These are phyloP conservation scores for Dalbergia oliveri DNA, from an alignment of 306 rosid genomes.

Conservation along the genomic window DNA sequence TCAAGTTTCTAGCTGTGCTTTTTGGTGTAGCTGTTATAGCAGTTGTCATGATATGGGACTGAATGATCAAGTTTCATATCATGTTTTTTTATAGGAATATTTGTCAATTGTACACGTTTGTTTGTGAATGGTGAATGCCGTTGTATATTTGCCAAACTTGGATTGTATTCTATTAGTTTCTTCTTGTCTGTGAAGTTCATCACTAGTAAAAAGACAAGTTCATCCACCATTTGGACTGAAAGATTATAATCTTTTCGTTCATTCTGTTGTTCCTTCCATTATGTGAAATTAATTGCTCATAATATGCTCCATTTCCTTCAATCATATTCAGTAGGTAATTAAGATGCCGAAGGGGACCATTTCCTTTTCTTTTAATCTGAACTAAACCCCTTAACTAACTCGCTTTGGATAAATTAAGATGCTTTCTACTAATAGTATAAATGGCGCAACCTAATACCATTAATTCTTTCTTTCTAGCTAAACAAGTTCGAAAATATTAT, in stretches of 20 bases:
- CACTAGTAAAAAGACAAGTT: not conserved
- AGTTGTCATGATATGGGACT: slow-evolving; percentile 85
- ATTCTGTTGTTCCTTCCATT: not conserved
- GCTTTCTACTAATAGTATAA: not conserved
- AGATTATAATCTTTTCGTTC: not conserved
- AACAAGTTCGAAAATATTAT: too few relatives aligned
- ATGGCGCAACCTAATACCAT: not conserved
- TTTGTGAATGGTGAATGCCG: not conserved
- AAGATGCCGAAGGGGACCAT: not conserved
- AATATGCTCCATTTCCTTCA: not conserved
- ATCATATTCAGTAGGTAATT: not conserved
- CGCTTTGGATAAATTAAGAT: not conserved
- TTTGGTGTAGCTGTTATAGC: slow-evolving; percentile 73
- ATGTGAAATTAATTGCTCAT: not conserved
- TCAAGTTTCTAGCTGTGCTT: slow-evolving; percentile 73
- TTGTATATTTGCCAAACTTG: not conserved
- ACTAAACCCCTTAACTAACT: not conserved
- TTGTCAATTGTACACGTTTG: not conserved
- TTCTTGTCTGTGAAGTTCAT: not conserved
- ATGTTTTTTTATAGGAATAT: not conserved
- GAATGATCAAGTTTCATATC: not conserved
- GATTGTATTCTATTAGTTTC: not conserved
- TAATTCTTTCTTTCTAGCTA: too few relatives aligned
- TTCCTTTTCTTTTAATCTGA: not conserved
- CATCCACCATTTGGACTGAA: not conserved